A percentile compares a stretch with the other conserved stretches of the same genome.
Evolutionary conservation across 106 monocot genomes (phyloP).

Genomic region (Acorus gramineus): DNA sequence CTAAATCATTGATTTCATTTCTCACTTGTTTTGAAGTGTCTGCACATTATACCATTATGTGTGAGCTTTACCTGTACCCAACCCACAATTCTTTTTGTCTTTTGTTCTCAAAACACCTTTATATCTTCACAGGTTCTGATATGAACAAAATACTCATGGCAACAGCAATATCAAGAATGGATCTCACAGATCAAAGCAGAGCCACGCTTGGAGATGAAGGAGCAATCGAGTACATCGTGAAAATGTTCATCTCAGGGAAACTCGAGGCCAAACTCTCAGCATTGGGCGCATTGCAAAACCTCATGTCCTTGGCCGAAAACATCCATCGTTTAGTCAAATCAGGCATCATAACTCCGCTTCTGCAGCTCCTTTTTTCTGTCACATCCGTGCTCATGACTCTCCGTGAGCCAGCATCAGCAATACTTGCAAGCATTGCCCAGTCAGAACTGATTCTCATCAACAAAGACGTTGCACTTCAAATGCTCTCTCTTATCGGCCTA

Average conservation of each 20-base stretch:
- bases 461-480: slow-evolving; percentile 48
- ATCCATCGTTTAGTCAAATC: slow-evolving; percentile 34
- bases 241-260: slow-evolving; percentile 69
- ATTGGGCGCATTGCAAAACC: slow-evolving; percentile 54
- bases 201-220: slow-evolving; percentile 58
- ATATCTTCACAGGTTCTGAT: slow-evolving; percentile 56
- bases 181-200: slow-evolving; percentile 65
- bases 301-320: slow-evolving; percentile 46
- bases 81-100: too few species aligned
- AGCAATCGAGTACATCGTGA: slow-evolving; percentile 43
- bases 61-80: too few species aligned
- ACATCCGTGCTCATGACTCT: slow-evolving; percentile 78
- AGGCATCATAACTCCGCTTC: slow-evolving; percentile 39
- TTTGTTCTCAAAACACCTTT: too few species aligned
- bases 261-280: slow-evolving; percentile 70
- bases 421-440: slow-evolving; percentile 51
- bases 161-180: slow-evolving; percentile 61
- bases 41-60: too few species aligned
- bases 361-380: slow-evolving; percentile 82
- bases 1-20: too few species aligned
- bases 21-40: too few species aligned
- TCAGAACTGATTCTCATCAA: slow-evolving; percentile 47
- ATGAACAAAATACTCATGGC: slow-evolving; percentile 95
- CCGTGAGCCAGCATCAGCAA: slow-evolving; percentile 62
- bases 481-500: slow-evolving; percentile 63